Base-by-base conservation (phyloP, 78 protist genomes). In the Tieghemostelium lacteum region DNA sequence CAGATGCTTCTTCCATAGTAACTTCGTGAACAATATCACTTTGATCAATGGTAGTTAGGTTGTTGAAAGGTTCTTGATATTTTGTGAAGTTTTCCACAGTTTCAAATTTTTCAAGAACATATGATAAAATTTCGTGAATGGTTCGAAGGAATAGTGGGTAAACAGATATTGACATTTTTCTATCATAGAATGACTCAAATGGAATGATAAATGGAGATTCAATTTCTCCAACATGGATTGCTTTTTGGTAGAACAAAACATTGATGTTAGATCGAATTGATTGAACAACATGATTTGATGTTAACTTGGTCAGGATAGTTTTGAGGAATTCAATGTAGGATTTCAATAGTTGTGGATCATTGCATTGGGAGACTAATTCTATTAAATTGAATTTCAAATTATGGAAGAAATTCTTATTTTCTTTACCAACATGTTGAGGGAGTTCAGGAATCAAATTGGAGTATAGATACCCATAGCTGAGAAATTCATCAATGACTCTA, bases 61-160 rank as follows among this genome's bases (percentile, higher is more conserved):
- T 10, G 6, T 45, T 45, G 6, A 10, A 45, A 45, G 52, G 52
- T 45, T 6, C n/a, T 45, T 45, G 52, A 45, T 45, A 45, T 45
- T 45, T 10, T 14, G 6, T 10, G 10, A 10, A 45, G 52, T 14
- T 14, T 36, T 64, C 71, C 5, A 29, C 24, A 3, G 36, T 10
- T 36, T 64, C 71, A 29, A 64, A 28, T 61, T 26, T 29, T 64
- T 64, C 24, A n/a, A 10, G 34, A 22, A 72, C 45, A 55, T 3
- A 54, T 3, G 78, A 72, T 10, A 72, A 63, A 6, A 72, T 42
- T 3, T 72, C 78, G 64, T 72, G 78, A 36, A 72, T 54, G 6
- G 78, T 72, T 34, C 78, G 3, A 61, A 72, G 49, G 34, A 72
- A 72, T 37, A 29, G 22, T 49, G 78, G 65, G 22, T 34, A 72